These are phyloP conservation scores for Globisporangium alternatum DNA, from an alignment of 352 stramenopile species.

Conservation along the genomic window DNA sequence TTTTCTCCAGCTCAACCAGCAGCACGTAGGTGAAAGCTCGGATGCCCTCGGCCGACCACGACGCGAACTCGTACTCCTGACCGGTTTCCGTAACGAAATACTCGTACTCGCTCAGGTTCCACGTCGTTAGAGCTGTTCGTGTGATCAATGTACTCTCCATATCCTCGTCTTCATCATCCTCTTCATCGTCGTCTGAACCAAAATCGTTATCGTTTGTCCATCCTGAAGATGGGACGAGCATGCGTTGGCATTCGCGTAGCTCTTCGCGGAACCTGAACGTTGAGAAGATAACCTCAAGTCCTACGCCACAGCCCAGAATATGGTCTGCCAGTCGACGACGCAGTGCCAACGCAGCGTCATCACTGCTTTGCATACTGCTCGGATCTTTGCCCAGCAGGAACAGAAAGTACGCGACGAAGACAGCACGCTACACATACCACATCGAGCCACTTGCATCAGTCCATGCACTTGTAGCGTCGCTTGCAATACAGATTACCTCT, in stretches of 20 bases:
- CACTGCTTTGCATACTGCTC: neutral
- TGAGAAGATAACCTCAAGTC: conserved; percentile 35
- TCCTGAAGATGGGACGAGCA: conserved; percentile 33
- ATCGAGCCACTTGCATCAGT: neutral
- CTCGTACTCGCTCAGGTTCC: conserved; percentile 31
- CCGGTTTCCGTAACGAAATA: conserved; percentile 51
- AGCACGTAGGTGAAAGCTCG: conserved; percentile 32
- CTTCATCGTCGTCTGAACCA: conserved; percentile 12
- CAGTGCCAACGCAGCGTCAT: neutral
- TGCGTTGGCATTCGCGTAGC: conserved; percentile 28
- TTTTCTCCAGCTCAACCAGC: conserved; percentile 18
- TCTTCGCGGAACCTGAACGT: conserved; percentile 63
- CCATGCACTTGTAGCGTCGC: neutral
- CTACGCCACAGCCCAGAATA: conserved; percentile 32
- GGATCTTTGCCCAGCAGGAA: conserved; percentile 28
- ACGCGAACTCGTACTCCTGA: conserved; percentile 56
- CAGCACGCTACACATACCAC: conserved; percentile 14
- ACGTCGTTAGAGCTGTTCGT: conserved; percentile 22
- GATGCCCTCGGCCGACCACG: conserved; percentile 57
- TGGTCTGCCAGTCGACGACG: conserved; percentile 24
- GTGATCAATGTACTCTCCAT: conserved; percentile 37
- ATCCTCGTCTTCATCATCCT: conserved; percentile 18
- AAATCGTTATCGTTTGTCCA: conserved; percentile 26
- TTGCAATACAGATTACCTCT: neutral
- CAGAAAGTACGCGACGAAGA: conserved; percentile 38